These are phyloP conservation scores for Carex sylvatica DNA, from an alignment of 202 grass and related monocot genomes.

Conservation along the genomic window DNA sequence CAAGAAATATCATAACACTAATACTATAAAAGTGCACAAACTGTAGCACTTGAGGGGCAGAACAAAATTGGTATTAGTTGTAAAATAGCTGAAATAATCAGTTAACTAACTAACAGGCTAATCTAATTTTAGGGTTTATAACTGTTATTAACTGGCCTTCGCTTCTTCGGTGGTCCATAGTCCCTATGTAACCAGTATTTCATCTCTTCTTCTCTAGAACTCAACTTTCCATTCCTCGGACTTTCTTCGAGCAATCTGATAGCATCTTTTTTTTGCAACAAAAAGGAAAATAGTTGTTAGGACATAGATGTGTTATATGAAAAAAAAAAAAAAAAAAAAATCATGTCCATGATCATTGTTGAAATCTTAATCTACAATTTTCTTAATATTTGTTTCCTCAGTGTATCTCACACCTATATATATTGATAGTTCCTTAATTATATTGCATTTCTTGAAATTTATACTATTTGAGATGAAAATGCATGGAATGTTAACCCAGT, in stretches of 20 bases:
- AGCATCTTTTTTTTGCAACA: slow-evolving; percentile 8
- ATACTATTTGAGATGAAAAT: background rate
- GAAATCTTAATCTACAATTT: background rate
- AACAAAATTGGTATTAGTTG: slow-evolving; percentile 25
- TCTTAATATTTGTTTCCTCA: background rate
- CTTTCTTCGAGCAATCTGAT: slow-evolving; percentile 6
- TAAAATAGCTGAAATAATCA: background rate
- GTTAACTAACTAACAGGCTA: background rate
- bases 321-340: background rate
- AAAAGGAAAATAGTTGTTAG: background rate
- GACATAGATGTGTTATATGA: background rate
- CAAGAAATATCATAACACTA: slow-evolving; percentile 24
- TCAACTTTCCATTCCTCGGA: background rate
- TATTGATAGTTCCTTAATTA: background rate
- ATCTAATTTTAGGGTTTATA: slow-evolving; percentile 21
- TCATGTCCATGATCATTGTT: background rate
- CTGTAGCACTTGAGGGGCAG: background rate
- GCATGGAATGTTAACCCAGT: background rate
- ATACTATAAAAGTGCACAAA: slow-evolving; percentile 26
- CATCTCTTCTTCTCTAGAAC: background rate
- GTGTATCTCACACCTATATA: background rate
- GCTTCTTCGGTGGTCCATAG: background rate
- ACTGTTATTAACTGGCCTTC: slow-evolving; percentile 18
- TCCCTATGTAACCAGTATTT: background rate
- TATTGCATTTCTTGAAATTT: background rate